These are phyloP conservation scores for Microstegium vimineum DNA, from an alignment of 176 grass and related monocot genomes.

Conservation along the genomic window DNA sequence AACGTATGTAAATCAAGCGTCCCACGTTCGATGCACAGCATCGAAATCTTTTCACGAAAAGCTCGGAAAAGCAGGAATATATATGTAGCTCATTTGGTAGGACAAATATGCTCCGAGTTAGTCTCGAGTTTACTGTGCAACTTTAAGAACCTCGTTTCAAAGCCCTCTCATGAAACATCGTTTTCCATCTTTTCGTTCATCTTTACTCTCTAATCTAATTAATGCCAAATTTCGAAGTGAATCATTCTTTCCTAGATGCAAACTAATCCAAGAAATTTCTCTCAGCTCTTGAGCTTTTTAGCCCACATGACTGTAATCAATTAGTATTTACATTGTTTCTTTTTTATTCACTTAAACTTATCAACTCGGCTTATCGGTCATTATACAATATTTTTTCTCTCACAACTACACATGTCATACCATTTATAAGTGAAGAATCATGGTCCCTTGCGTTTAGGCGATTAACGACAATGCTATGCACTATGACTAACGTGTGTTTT, in stretches of 20 bases:
- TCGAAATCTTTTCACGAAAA: constrained; percentile 17
- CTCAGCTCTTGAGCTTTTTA: no score
- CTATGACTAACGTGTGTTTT: no score
- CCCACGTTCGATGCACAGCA: not conserved
- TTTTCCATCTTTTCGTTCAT: not conserved
- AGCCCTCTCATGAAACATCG: not conserved
- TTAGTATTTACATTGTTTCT: no score
- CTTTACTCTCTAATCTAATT: not conserved
- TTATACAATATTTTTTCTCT: no score
- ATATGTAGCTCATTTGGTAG: not conserved
- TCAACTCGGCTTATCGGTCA: no score
- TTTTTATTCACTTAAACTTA: no score
- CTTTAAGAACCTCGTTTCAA: not conserved
- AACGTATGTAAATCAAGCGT: not conserved
- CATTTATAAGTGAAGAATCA: no score
- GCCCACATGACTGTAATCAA: no score
- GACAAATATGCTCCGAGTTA: not conserved
- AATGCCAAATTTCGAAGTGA: not conserved
- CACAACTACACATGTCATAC: no score
- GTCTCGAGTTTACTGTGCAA: not conserved
- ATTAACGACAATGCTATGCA: no score
- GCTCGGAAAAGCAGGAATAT: not conserved
- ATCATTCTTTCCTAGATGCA: not conserved
- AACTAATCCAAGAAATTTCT: not conserved
- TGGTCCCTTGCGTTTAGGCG: no score